Base-by-base conservation (phyloP, 495 filamentous ascomycete genomes). In the Lentithecium fluviatile region DNA sequence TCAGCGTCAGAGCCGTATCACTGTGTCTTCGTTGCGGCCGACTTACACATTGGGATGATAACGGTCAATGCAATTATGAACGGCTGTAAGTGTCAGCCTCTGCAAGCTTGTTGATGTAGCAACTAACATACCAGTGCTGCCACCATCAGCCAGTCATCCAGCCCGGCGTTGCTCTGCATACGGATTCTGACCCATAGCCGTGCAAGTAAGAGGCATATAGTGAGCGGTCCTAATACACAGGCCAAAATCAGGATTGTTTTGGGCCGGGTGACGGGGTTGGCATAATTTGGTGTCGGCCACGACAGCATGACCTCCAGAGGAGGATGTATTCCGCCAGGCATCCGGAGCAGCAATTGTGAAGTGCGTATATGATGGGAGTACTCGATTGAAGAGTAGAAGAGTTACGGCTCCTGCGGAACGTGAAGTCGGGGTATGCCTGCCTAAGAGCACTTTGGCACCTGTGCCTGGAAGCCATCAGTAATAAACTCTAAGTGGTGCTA, bases 81-180 rank as follows among this genome's bases (percentile, higher is more conserved):
- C 6, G 46, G 12, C 60, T 55, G 40, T 34, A 20, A 20, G 13
- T 29, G 25, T 42, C 13, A 63, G 54, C 45, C 4, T 11, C n/a
- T 23, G 17, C 54, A 45, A 56, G 12, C 13, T 5, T 50, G 5
- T 15, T 2, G 7, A 26, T n/a, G 6, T 15, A 32, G 20, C 12
- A 19, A 32, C 10, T 4, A 10, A 56, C 53, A 13, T 60, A 68
- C 62, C 25, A 58, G 42, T 8, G 65, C 56, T 13, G 34, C 52
- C 10, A 56, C 10, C 37, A 68, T 68, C 51, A 68, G 21, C 34
- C 46, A 45, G 37, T 68, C 65, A 45, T 68, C 65, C 17, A 37
- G 23, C 24, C 65, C 65, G 8, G 52, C 34, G 49, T 62, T 66
- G 24, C 43, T 26, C 32, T 56, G 56, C n/a, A 68, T 58, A 11